Base-by-base conservation (phyloP, 352 stramenopile genomes). In the Pythium sp. region DNA sequence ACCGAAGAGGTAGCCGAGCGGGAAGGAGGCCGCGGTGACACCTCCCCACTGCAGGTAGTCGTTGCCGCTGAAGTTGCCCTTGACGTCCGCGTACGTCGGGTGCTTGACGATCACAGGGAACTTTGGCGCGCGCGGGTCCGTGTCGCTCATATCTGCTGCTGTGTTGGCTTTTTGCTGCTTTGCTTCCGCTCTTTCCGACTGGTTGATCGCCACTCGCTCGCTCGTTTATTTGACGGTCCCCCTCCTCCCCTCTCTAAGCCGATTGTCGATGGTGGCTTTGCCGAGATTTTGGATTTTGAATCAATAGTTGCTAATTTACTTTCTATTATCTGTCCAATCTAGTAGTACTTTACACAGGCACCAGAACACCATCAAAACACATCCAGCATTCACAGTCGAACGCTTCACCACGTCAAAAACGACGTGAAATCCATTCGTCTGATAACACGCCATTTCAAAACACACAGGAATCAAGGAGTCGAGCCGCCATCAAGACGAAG, bases 101-200 rank as follows among this genome's bases (percentile, higher is more conserved):
- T 94, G 81, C 76, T 91, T 78, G 30, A 87, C 82, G 76, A 89
- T 90, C 73, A 94, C 84, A 20, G 86, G 86, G 78, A 89, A 94
- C 71, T 75, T 79, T 60, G 86, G 77, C 58, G 72, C 69, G 69
- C 75, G 74, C 72, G 86, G 84, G 76, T 93, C 84, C 26, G 69
- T 76, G 68, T 84, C 73, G 74, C 78, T 89, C 80, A 89, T 91
- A 49, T 15, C 46, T 61, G 55, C 55, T 61, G 20, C 46, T 61
- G 30, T 30, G 38, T 32, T 3, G 18, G 18, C 14, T 30, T 58
- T 38, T 34, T 60, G 54, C 54, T 60, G 15, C n/a, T 26, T 24
- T 53, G 55, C 47, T 62, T 53, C 28, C 51, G 46, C 51, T 58
- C 22, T 64, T 47, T 47, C 54, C 49, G n/a, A 20, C 60, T 30